A percentile compares a stretch with the other conserved stretches of the same genome.
Evolutionary conservation across 495 filamentous ascomycete species (phyloP).

Genomic region (Cryomyces antarcticus): DNA sequence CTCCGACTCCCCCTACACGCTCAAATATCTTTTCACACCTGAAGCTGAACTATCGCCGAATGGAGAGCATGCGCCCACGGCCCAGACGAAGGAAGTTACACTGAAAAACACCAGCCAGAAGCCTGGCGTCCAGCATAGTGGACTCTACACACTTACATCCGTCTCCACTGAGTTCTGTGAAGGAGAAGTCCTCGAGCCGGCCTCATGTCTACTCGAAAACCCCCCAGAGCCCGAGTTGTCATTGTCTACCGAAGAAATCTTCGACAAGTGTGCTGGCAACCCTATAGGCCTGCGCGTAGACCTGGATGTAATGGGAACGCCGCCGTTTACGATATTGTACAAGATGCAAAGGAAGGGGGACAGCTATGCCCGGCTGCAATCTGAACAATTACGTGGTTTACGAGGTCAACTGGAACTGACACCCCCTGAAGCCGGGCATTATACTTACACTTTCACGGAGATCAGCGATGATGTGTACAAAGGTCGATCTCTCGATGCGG

Average conservation of each 20-base stretch:
- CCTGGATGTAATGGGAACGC: constrained; percentile 72
- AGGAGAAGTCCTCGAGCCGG: constrained; percentile 79
- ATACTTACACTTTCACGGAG: constrained; percentile 63
- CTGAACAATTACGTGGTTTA: constrained; percentile 36
- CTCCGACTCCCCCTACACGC: constrained; percentile 30
- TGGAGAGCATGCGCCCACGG: constrained; percentile 38
- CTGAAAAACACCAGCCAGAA: constrained; percentile 28
- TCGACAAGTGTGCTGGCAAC: constrained; percentile 84
- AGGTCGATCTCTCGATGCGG: constrained; percentile 28
- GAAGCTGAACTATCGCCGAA: constrained; percentile 39
- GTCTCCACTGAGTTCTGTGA: constrained; percentile 60
- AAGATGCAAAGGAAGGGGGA: constrained; percentile 39
- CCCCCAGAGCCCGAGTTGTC: constrained; percentile 68
- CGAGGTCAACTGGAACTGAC: constrained; percentile 66
- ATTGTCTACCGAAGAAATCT: constrained; percentile 55
- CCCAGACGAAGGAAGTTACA: constrained; percentile 29
- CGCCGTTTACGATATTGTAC: constrained; percentile 65
- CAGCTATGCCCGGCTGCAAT: constrained; percentile 27
- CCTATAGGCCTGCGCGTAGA: constrained; percentile 77
- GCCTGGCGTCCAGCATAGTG: constrained; percentile 47
- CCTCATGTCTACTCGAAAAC: constrained; percentile 74
- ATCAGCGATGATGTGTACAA: constrained; percentile 69
- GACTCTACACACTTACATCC: constrained; percentile 64
- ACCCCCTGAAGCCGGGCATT: constrained; percentile 62
- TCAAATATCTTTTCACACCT: constrained; percentile 51